Conservation (phyloP, 495 filamentous ascomycete genomes). For the Bacidia gigantensis region DNA sequence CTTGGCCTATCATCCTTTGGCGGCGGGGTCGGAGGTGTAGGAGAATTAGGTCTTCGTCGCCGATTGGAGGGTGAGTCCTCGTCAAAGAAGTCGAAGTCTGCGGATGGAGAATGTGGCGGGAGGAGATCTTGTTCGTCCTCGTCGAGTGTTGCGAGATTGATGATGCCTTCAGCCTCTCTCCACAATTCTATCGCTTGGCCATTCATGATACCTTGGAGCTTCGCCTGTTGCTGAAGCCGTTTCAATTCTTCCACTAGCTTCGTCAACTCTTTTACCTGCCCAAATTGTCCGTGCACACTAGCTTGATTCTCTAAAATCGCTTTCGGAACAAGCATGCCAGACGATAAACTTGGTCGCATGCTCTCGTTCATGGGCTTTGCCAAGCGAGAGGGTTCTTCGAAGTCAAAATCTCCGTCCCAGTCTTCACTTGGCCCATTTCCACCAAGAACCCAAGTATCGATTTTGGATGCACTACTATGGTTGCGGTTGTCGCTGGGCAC, state of each 20-base stretch:
- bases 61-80: conserved; percentile 34
- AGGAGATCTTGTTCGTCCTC: conserved; percentile 48
- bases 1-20: conserved; percentile 3
- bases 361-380: conserved; percentile 14
- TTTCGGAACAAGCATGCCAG: conserved; percentile 60
- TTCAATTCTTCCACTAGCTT: conserved; percentile 71
- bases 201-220: conserved; percentile 47
- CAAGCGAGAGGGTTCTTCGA: conserved; percentile 39
- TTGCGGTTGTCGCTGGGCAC: conserved; percentile 57
- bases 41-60: conserved; percentile 11
- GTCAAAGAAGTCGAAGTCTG: conserved; percentile 46
- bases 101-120: conserved; percentile 36
- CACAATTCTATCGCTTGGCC: conserved; percentile 53
- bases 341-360: conserved; percentile 20
- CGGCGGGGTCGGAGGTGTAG: conserved; percentile 11
- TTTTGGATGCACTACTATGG: conserved; percentile 55
- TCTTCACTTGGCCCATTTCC: conserved; percentile 73
- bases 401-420: conserved; percentile 76
- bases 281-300: conserved; percentile 72
- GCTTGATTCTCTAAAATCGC: conserved; percentile 77
- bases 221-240: conserved; percentile 48
- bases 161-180: conserved; percentile 80
- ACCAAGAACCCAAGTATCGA: conserved; percentile 77
- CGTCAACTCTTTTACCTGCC: conserved; percentile 74
- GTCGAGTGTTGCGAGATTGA: conserved; percentile 70